phyloP scores from a whole-genome alignment of 2,329 filamentous ascomycete genomes.

The Penicillium sp. region DNA sequence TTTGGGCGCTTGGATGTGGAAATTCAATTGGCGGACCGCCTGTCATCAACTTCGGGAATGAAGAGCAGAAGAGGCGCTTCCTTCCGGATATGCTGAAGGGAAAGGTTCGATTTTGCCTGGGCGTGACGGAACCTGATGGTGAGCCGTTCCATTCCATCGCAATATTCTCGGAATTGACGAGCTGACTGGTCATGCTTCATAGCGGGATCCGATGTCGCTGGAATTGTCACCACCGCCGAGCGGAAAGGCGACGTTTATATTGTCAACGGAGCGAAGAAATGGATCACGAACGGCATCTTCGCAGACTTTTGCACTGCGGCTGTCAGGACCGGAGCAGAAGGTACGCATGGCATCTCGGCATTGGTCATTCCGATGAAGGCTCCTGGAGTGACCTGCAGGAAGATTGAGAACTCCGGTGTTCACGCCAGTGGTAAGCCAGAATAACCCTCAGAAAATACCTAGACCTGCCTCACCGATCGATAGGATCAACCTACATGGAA shows the following conservation, averaged over 20 bases:
- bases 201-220: conserved; percentile 59
- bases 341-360: conserved; percentile 55
- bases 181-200: background rate
- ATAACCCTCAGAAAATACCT: too few species aligned
- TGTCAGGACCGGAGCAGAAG: conserved; percentile 57
- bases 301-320: conserved; percentile 60
- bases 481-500: conserved; percentile 64
- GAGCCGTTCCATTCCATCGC: background rate
- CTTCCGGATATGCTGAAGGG: conserved; percentile 57
- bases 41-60: conserved; percentile 29
- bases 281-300: conserved; percentile 60
- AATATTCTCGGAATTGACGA: background rate
- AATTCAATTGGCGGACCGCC: conserved; percentile 35
- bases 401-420: conserved; percentile 60
- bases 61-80: conserved; percentile 44
- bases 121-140: conserved; percentile 51
- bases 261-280: conserved; percentile 63
- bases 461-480: background rate
- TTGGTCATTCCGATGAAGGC: conserved; percentile 56
- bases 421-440: conserved; percentile 50
- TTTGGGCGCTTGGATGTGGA: conserved; percentile 33
- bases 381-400: conserved; percentile 50
- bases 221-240: conserved; percentile 56
- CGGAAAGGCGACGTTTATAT: conserved; percentile 51
- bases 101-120: conserved; percentile 59